Base-by-base conservation (phyloP, 768 basidiomycete species). In the Boletus vermiculosoides region DNA sequence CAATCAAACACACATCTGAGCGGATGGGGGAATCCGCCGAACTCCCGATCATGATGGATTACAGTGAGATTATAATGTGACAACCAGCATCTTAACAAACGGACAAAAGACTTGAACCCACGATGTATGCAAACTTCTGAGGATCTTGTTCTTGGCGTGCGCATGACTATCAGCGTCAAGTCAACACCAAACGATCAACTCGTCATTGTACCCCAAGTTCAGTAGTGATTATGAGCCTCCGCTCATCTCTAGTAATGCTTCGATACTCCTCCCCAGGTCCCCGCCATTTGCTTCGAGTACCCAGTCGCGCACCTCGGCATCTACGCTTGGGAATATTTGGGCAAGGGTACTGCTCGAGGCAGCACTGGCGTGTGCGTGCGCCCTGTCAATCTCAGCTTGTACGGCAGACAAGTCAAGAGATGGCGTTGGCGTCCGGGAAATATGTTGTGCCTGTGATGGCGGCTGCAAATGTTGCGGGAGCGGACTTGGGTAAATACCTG, bases 231-330 rank as follows among this genome's bases (percentile, higher is more conserved):
- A 71, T 23, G 65, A 61, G 5, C 67, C 69, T 42, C 73, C 73
- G 45, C 74, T 74, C 79, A 93, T 90, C 74, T 94, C 92, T 67
- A 94, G 73, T 58, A 94, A 69, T 48, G 79, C 83, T 67, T 96
- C 94, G 63, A 96, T 94, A 67, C 92, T 94, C 79, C 83, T 84
- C 41, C 93, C 94, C 55, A 97, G 68, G 75, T 97, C 93, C 20
- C 92, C 90, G 9, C 83, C 83, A 64, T 93, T 93, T 45, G 91
- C 92, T 68, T 96, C 94, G 56, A 96, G 74, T 36, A 98, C 92
- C 83, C 84, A 88, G 57, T 94, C 90, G 41, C 93, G 81, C 33
- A 97, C 84, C 71, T 95, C 95, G 45, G 71, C 70, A 66, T 98
- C 95, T 61, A 90, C 77, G 11, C 71, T 71, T 2, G 94, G 94